Evolutionary conservation across 2,329 filamentous ascomycete species (phyloP).

Genomic region (Stagonosporopsis chrysanthemi): DNA sequence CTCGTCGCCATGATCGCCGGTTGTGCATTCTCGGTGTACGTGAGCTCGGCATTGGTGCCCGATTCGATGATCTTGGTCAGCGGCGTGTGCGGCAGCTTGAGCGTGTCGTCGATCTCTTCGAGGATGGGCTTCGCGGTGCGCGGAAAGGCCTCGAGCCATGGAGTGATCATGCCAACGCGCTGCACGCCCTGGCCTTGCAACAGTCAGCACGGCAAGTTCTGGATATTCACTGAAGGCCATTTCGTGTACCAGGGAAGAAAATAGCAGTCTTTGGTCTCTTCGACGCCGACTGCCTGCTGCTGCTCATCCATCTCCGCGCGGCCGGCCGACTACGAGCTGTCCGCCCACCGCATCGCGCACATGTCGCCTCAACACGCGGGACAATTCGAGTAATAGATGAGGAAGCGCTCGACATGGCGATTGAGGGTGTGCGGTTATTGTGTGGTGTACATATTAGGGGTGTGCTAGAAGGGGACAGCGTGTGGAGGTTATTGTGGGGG

Average conservation of each 20-base stretch:
- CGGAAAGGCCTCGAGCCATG: constrained; percentile 89
- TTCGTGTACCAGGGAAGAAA: constrained; percentile 48
- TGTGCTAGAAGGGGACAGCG: background rate
- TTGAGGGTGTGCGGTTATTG: constrained; percentile 5
- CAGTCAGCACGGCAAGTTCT: constrained; percentile 25
- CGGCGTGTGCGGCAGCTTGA: constrained; percentile 65
- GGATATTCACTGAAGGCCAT: background rate
- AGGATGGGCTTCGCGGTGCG: constrained; percentile 76
- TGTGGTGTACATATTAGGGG: constrained; percentile 11
- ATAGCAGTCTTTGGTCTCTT: constrained; percentile 50
- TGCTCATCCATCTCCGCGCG: constrained; percentile 43
- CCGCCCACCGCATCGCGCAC: constrained; percentile 6
- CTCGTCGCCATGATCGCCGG: constrained; percentile 97
- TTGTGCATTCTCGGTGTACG: constrained; percentile 85
- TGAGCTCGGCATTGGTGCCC: constrained; percentile 79
- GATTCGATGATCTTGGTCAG: constrained; percentile 80
- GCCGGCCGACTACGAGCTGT: background rate
- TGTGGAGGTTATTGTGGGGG: constrained; percentile 20
- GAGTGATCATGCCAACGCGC: constrained; percentile 83
- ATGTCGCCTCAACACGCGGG: constrained; percentile 9
- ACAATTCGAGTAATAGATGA: constrained; percentile 9
- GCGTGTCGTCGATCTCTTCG: constrained; percentile 81
- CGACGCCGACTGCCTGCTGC: constrained; percentile 16
- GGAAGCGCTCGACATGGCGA: constrained; percentile 11
- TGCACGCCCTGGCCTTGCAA: constrained; percentile 82